Percentiles rank a stretch among this genome's conserved stretches.
Conservation (phyloP, 202 grass and related monocot species). For the Setaria viridis region DNA sequence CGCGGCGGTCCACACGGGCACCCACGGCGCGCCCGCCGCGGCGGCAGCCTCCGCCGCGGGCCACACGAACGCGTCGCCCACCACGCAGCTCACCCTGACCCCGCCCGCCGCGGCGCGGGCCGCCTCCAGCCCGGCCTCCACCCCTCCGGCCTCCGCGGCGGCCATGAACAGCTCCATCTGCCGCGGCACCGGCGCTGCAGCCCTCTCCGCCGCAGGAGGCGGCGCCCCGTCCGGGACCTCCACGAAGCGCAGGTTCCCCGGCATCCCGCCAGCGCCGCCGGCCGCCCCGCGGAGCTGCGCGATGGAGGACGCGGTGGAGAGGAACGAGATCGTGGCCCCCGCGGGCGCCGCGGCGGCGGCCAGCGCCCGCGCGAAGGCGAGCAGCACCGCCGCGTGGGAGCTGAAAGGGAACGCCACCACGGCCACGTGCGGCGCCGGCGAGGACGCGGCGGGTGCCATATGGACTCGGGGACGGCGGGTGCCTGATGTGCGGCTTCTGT, state of each 20-base stretch:
- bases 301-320: conserved; percentile 49
- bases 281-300: conserved; percentile 7
- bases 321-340: conserved; percentile 52
- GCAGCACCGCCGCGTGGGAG: conserved; percentile 59
- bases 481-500: neutral
- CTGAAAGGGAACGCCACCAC: conserved; percentile 82
- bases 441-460: neutral
- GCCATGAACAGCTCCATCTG: conserved; percentile 63
- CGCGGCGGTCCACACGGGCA: conserved; percentile 62
- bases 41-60: conserved; percentile 49
- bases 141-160: conserved; percentile 39
- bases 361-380: conserved; percentile 57
- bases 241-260: conserved; percentile 51
- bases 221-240: conserved; percentile 15
- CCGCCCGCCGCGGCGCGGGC: conserved; percentile 27
- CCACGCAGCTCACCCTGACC: conserved; percentile 58
- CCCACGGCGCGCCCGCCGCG: conserved; percentile 41
- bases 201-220: neutral
- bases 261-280: neutral
- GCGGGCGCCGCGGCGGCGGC: conserved; percentile 45
- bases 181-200: neutral
- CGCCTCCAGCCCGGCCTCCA: conserved; percentile 49
- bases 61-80: conserved; percentile 75
- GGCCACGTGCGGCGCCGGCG: conserved; percentile 56
- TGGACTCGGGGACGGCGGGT: neutral